These are phyloP conservation scores for Sporothrix curviconia DNA, from an alignment of 2,329 filamentous ascomycete genomes.

Conservation along the genomic window DNA sequence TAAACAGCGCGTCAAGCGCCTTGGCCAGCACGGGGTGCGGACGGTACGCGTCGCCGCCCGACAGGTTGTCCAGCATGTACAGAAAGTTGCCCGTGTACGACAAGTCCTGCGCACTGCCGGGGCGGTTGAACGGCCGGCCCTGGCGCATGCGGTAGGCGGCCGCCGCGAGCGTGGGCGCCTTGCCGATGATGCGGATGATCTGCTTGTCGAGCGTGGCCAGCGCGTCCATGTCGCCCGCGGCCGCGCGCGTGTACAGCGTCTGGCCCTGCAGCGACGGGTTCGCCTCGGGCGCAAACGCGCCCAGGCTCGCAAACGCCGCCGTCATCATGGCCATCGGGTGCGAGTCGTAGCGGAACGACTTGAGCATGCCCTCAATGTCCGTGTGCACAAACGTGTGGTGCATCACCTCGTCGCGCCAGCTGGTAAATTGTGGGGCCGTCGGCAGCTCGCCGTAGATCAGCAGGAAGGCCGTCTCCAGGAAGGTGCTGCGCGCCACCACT, in stretches of 20 bases:
- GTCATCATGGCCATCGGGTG: conserved; percentile 48
- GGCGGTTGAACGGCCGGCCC: conserved; percentile 44
- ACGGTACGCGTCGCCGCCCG: conserved; percentile 35
- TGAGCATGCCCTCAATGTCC: conserved; percentile 44
- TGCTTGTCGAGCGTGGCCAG: conserved; percentile 43
- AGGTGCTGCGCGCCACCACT: conserved; percentile 42
- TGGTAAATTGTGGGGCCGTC: conserved; percentile 32
- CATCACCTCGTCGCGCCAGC: conserved; percentile 43
- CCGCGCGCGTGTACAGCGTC: conserved; percentile 43
- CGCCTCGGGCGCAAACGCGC: conserved; percentile 43
- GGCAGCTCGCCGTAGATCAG: conserved; percentile 47
- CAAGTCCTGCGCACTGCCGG: conserved; percentile 34
- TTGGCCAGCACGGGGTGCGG: conserved; percentile 45
- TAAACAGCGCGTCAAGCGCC: conserved; percentile 47
- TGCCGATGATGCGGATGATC: conserved; percentile 46
- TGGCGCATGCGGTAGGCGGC: conserved; percentile 47
- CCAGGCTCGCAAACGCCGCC: conserved; percentile 42
- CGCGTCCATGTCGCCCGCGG: conserved; percentile 34
- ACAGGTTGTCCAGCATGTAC: conserved; percentile 46
- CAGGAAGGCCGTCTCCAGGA: conserved; percentile 43
- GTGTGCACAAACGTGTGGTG: conserved; percentile 45
- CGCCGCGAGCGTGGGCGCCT: conserved; percentile 44
- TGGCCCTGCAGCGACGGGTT: conserved; percentile 44
- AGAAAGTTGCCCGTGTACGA: conserved; percentile 51
- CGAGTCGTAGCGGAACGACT: conserved; percentile 45